These are phyloP conservation scores for Coccinonectria pachysandricola DNA, from an alignment of 2,329 filamentous ascomycete species.

Conservation along the genomic window DNA sequence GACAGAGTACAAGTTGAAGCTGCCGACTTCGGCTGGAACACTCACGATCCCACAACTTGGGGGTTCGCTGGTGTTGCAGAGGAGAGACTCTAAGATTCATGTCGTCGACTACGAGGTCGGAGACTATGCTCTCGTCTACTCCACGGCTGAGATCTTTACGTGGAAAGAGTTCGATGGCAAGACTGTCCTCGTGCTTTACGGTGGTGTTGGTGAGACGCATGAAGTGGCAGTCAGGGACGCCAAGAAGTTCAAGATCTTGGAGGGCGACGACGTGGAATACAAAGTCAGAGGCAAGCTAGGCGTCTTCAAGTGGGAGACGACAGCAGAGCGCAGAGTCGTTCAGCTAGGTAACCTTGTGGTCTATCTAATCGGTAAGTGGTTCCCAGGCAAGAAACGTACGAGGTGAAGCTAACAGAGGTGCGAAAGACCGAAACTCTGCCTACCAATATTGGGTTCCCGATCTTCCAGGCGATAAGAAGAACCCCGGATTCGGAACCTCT, in stretches of 20 bases:
- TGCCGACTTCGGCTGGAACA: constrained; percentile 44
- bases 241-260: constrained; percentile 5
- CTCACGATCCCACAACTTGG: constrained; percentile 49
- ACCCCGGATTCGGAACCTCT: constrained; percentile 23
- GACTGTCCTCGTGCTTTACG: constrained; percentile 54
- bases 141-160: constrained; percentile 59
- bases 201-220: constrained; percentile 49
- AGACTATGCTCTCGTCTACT: constrained; percentile 51
- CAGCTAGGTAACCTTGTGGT: constrained; percentile 30
- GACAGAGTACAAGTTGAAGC: constrained; percentile 51
- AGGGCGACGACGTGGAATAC: constrained; percentile 21
- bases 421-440: constrained; percentile 49
- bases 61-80: constrained; percentile 44
- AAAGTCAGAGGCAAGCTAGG: constrained; percentile 9
- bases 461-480: constrained; percentile 25
- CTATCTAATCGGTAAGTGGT: constrained; percentile 25
- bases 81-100: constrained; percentile 58
- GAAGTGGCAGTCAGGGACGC: constrained; percentile 43
- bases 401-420: background rate
- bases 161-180: constrained; percentile 53
- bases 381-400: no score
- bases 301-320: constrained; percentile 24
- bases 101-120: constrained; percentile 57
- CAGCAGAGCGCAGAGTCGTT: constrained; percentile 19
- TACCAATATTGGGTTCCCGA: constrained; percentile 62